These are phyloP conservation scores for Hordeum vulgare DNA, from an alignment of 176 grass and related monocot genomes.

Conservation along the genomic window MorexV3_pseudomolecules_assembly NC_058521.1:477823128-477823627, in stretches of 20 bases:
- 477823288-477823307: constrained; percentile 76
- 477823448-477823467: constrained; percentile 58
- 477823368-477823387: constrained; percentile 89
- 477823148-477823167: no score
- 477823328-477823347: constrained; percentile 90
- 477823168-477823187: no score
- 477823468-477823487: constrained; percentile 18
- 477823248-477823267: constrained; percentile 72
- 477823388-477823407: constrained; percentile 76
- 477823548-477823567: constrained; percentile 49
- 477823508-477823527: background rate
- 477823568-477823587: constrained; percentile 72
- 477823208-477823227: background rate
- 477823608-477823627: constrained; percentile 90
- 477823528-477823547: background rate
- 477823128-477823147: no score
- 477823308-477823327: constrained; percentile 60
- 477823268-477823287: constrained; percentile 77
- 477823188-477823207: no score
- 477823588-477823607: constrained; percentile 99
- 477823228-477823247: constrained; percentile 45
- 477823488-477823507: constrained; percentile 9
- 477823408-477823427: constrained; percentile 93
- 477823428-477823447: constrained; percentile 80
- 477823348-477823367: constrained; percentile 98